Percentiles rank a stretch among this genome's conserved stretches.
Conservation (phyloP, 2,329 filamentous ascomycete genomes). For the Microdochium nivale region DNA sequence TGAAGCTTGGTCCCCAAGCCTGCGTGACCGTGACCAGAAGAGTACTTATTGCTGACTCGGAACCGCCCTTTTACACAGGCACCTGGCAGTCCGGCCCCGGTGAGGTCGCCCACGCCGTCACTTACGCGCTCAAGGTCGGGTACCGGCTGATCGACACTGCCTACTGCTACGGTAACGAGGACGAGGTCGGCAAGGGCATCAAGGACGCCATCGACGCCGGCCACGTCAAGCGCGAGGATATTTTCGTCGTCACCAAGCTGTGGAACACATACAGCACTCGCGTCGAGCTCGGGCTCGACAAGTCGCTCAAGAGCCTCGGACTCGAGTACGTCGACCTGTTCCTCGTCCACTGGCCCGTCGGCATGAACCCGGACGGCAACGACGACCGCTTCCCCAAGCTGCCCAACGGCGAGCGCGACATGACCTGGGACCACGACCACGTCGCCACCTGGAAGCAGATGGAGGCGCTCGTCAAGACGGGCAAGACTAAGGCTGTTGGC, state of each 20-base stretch:
- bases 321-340: conserved; percentile 77
- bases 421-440: conserved; percentile 61
- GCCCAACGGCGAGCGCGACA: conserved; percentile 65
- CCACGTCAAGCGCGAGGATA: conserved; percentile 62
- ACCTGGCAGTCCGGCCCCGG: conserved; percentile 57
- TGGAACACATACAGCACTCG: conserved; percentile 73
- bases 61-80: conserved; percentile 28
- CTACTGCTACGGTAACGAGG: conserved; percentile 74
- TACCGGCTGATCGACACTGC: conserved; percentile 62
- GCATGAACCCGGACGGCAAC: conserved; percentile 71
- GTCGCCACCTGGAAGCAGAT: conserved; percentile 70
- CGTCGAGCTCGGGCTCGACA: conserved; percentile 60
- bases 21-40: no score
- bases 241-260: conserved; percentile 80
- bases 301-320: conserved; percentile 64
- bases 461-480: conserved; percentile 54
- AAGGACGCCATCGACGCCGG: conserved; percentile 63
- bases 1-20: no score
- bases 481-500: conserved; percentile 46
- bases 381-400: conserved; percentile 68
- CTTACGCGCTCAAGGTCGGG: conserved; percentile 46
- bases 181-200: conserved; percentile 72
- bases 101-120: conserved; percentile 49
- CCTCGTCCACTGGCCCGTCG: conserved; percentile 76
- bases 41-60: not conserved